These are phyloP conservation scores for Metroxylon sagu DNA, from an alignment of 176 grass and related monocot genomes.

Conservation along the genomic window DNA sequence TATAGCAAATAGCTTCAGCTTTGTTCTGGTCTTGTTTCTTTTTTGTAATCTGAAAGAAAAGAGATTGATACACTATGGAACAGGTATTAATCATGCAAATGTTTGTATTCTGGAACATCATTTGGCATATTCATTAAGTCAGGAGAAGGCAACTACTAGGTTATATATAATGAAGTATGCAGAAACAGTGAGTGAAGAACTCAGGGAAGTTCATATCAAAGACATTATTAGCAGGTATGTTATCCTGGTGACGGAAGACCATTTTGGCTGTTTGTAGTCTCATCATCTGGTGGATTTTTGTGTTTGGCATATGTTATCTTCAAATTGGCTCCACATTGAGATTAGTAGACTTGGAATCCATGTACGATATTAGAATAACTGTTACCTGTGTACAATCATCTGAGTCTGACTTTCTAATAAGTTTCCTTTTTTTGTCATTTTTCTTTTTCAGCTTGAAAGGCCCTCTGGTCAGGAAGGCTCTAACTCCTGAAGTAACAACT, in stretches of 20 bases:
- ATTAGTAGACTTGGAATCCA: too few relatives aligned
- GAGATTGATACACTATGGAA: neutral
- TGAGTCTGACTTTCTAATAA: neutral
- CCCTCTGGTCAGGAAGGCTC: constrained; percentile 26
- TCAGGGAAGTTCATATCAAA: constrained; percentile 34
- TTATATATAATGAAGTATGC: constrained; percentile 36
- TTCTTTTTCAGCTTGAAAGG: constrained; percentile 31
- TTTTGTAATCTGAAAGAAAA: too few relatives aligned
- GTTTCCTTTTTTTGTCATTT: neutral
- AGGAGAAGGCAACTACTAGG: constrained; percentile 31
- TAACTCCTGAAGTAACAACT: constrained; percentile 14
- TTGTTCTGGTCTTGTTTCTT: too few relatives aligned
- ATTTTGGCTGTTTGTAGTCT: too few relatives aligned
- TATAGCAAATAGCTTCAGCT: too few relatives aligned
- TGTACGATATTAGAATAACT: too few relatives aligned
- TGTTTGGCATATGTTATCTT: too few relatives aligned
- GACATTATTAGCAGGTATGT: constrained; percentile 41
- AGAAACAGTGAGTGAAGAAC: constrained; percentile 5
- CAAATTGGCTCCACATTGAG: too few relatives aligned
- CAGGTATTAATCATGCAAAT: constrained; percentile 26
- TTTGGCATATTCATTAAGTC: constrained; percentile 41
- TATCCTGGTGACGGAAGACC: neutral
- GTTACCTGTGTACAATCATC: too few relatives aligned
- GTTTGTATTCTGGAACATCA: constrained; percentile 33
- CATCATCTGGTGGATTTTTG: too few relatives aligned